Evolutionary conservation across 2,329 filamentous ascomycete species (phyloP).

Genomic region (Botryotinia globosa): DNA sequence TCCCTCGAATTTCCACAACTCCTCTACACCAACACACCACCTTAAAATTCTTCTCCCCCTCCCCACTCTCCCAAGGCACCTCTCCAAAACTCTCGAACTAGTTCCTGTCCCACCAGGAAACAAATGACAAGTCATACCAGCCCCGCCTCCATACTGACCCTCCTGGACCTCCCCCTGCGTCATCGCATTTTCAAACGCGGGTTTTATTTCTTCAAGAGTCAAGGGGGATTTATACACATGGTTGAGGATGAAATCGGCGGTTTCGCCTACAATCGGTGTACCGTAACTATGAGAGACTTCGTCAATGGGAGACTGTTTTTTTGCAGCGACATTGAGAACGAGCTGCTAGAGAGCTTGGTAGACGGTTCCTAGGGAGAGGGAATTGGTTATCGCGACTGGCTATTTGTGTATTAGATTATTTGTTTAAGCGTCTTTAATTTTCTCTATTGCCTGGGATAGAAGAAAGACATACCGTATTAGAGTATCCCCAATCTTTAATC

Average conservation of each 20-base stretch:
- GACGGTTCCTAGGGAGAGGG: conserved; percentile 40
- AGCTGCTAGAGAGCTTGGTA: conserved; percentile 36
- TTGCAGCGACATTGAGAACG: conserved; percentile 23
- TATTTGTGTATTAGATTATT: conserved; percentile 2
- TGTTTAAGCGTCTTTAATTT: not conserved
- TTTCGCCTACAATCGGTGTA: conserved; percentile 58
- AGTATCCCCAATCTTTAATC: conserved; percentile 37
- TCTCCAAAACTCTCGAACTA: conserved; percentile 55
- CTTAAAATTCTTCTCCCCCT: conserved; percentile 46
- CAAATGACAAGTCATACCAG: conserved; percentile 63
- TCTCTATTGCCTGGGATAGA: too few relatives aligned
- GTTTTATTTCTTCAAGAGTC: conserved; percentile 51
- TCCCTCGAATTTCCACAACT: conserved; percentile 61
- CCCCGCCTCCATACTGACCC: conserved; percentile 64
- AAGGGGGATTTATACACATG: conserved; percentile 56
- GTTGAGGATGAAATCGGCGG: conserved; percentile 61
- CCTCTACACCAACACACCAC: conserved; percentile 61
- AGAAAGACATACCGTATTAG: conserved; percentile 28
- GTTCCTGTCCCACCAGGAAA: conserved; percentile 68
- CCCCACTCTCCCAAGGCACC: conserved; percentile 32
- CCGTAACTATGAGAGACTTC: conserved; percentile 37
- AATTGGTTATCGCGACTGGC: conserved; percentile 42
- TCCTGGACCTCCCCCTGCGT: conserved; percentile 52
- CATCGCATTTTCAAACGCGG: conserved; percentile 51
- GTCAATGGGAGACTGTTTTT: conserved; percentile 23